Evolutionary conservation across 148 eudicot species (phyloP).

Genomic region (Heliosperma pusillum): DNA sequence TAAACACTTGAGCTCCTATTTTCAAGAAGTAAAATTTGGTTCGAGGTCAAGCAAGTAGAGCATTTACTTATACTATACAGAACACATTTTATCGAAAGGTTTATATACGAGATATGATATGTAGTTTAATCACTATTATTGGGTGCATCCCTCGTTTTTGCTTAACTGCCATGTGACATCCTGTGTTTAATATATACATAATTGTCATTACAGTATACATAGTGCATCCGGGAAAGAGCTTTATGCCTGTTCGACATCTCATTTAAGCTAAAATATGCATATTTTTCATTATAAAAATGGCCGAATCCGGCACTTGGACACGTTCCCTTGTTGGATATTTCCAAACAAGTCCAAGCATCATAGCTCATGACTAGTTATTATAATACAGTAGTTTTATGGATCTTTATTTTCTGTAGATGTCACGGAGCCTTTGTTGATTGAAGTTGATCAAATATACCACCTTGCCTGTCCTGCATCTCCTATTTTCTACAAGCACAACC

Average conservation of each 20-base stretch:
- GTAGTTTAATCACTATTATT: neutral
- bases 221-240: neutral
- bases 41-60: too few relatives aligned
- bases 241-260: neutral
- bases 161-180: neutral
- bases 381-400: neutral
- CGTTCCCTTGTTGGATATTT: too few relatives aligned
- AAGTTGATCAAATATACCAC: slow-evolving; percentile 96
- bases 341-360: too few relatives aligned
- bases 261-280: too few relatives aligned
- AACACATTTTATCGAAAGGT: too few relatives aligned
- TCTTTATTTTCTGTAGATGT: slow-evolving; percentile 52
- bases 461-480: slow-evolving; percentile 99
- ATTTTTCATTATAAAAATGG: too few relatives aligned
- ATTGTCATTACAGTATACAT: neutral
- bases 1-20: neutral
- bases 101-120: neutral
- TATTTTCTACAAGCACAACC: slow-evolving; percentile 92
- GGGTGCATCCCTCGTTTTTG: neutral
- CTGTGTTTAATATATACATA: neutral
- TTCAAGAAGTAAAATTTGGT: neutral
- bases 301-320: too few relatives aligned
- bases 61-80: too few relatives aligned
- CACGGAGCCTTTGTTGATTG: slow-evolving; percentile 79
- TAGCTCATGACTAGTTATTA: neutral